Evolutionary conservation across 23 red algal species (phyloP).

Genomic region (Gracilaria gracilis): DNA sequence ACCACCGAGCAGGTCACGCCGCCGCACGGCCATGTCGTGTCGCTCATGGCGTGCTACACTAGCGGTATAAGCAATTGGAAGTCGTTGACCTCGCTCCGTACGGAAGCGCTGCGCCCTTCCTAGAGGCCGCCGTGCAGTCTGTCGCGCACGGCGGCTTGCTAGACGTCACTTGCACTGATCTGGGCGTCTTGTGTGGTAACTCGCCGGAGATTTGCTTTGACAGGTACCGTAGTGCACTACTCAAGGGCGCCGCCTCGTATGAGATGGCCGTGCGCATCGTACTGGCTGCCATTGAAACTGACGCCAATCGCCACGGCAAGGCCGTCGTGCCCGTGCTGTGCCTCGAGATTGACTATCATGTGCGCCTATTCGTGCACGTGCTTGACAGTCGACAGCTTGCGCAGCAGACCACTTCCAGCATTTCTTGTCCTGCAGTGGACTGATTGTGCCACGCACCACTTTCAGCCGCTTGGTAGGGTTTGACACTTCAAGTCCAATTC

Average conservation of each 20-base stretch:
- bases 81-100: constrained; percentile 97
- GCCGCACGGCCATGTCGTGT: constrained; percentile 69
- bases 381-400: constrained; percentile 57
- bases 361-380: constrained; percentile 91
- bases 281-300: constrained; percentile 69
- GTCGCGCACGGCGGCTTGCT: constrained; percentile 88
- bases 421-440: constrained; percentile 79
- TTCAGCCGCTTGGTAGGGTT: constrained; percentile 77
- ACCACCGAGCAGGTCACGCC: constrained; percentile 49
- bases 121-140: constrained; percentile 83
- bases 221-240: constrained; percentile 74
- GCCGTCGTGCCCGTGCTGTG: constrained; percentile 84
- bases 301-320: constrained; percentile 86
- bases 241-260: constrained; percentile 75
- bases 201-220: constrained; percentile 83
- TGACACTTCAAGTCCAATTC: constrained; percentile 16
- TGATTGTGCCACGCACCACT: constrained; percentile 79
- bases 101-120: constrained; percentile 80
- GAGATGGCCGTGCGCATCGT: constrained; percentile 94
- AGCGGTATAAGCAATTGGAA: constrained; percentile 52
- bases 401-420: constrained; percentile 57
- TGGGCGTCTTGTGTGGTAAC: constrained; percentile 88
- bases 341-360: constrained; percentile 97
- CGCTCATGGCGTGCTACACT: constrained; percentile 67
- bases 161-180: constrained; percentile 95